Evolutionary conservation across 495 filamentous ascomycete species (phyloP), one percentile per base, ranked within the genome.

Genomic region (Beverwykella pulmonaria): DNA sequence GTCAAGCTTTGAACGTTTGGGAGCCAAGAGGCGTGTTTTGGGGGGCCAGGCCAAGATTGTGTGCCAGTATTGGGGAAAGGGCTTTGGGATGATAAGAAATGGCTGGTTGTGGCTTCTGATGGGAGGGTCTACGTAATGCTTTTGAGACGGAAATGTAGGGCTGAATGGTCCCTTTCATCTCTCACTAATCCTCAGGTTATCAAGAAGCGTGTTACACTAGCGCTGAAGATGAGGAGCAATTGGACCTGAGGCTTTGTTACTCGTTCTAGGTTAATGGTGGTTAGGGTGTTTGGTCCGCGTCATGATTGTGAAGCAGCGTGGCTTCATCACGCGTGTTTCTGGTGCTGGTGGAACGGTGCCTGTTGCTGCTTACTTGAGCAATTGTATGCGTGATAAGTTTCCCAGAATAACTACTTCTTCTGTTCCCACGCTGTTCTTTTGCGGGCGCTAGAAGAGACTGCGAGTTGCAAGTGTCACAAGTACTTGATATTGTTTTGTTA

Each of bases 1-100:
- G 55, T 61, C 63, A 66, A 66, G 63, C 63, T 66, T 60, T 26
- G 63, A 48, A 26, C 55, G 63, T 66, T 66, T 27, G 55, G 49
- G 47, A 50, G 62, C 39, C 39, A 44, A 44, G 39, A 9, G 15
- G 15, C 39, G 39, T 44, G 39, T 44, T 44, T 44, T 4, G 39
- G 39, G n/a, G n/a, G n/a, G n/a, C n/a, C n/a, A n/a, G 39, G 39
- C 53, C 53, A 65, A 65, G 62, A 50, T 22, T 39, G 59, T 22
- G 15, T 2, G 27, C 53, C 32, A 29, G 59, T 19, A 19, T 19
- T 54, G 22, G 27, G 34, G 59, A 1, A 12, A 17, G 22, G 2
- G 12, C n/a, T 48, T 64, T 36, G 49, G 41, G 10, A 6, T 48
- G 15, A 6, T 5, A 39, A 29, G n/a, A 61, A 2, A 23, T 30